phyloP scores from a whole-genome alignment of 2,329 filamentous ascomycete genomes.

The Aspergillus texensis region DNA sequence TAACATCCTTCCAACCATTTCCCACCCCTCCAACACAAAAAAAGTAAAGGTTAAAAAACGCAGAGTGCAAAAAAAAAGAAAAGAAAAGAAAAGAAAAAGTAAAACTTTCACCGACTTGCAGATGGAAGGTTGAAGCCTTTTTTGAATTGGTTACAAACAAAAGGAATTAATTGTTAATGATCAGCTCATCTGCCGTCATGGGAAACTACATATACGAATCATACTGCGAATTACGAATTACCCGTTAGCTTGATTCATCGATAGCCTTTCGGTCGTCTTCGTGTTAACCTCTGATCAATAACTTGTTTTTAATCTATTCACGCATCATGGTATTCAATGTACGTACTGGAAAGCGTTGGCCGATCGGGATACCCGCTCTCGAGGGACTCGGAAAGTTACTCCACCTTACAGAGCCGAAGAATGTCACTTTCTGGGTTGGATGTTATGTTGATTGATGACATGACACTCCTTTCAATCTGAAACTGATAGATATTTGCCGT shows the following conservation, averaged over 20 bases:
- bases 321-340: background rate
- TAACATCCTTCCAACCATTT: constrained; percentile 8
- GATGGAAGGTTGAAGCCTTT: background rate
- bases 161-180: background rate
- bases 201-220: background rate
- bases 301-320: background rate
- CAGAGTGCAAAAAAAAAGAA: background rate
- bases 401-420: constrained; percentile 19
- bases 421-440: constrained; percentile 15
- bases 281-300: background rate
- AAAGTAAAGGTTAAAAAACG: background rate
- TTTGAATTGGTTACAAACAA: background rate
- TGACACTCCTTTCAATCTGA: constrained; percentile 13
- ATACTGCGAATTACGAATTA: background rate
- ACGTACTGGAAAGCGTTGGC: constrained; percentile 6
- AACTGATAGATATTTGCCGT: constrained; percentile 13
- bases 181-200: constrained; percentile 10
- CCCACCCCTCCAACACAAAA: background rate
- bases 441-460: constrained; percentile 11
- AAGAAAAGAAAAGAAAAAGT: background rate
- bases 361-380: constrained; percentile 20
- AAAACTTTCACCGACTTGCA: constrained; percentile 6
- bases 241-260: background rate
- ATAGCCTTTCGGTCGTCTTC: background rate
- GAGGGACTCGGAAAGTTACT: constrained; percentile 15